A percentile compares a stretch with the other conserved stretches of the same genome.
Evolutionary conservation across 2,329 filamentous ascomycete species (phyloP).

Genomic region (Claviceps monticola): DNA sequence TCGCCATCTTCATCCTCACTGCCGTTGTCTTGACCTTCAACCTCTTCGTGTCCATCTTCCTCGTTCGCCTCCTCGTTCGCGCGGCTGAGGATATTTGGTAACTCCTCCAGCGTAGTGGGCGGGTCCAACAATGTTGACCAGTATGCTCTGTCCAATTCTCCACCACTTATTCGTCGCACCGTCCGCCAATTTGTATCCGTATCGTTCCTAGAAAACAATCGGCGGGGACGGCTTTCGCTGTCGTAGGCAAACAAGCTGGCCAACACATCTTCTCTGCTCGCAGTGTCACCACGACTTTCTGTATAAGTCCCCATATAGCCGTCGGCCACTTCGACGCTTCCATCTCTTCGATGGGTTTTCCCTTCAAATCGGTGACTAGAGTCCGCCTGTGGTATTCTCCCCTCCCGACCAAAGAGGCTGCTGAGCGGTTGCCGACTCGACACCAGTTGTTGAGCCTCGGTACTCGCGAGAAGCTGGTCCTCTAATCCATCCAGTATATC

Average conservation of each 20-base stretch:
- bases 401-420: conserved; percentile 59
- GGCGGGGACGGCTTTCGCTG: conserved; percentile 15
- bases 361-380: conserved; percentile 44
- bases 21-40: conserved; percentile 10
- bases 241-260: conserved; percentile 34
- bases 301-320: conserved; percentile 42
- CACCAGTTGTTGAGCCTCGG: conserved; percentile 63
- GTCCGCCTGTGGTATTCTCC: conserved; percentile 50
- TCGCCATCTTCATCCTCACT: conserved; percentile 10
- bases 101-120: conserved; percentile 27
- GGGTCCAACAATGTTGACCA: conserved; percentile 31
- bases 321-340: conserved; percentile 50
- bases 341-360: conserved; percentile 48
- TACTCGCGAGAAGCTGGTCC: conserved; percentile 62
- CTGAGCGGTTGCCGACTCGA: conserved; percentile 64
- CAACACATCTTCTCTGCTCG: conserved; percentile 47
- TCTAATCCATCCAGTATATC: conserved; percentile 70
- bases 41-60: conserved; percentile 15
- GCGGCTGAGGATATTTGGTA: conserved; percentile 24
- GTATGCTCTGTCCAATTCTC: conserved; percentile 25
- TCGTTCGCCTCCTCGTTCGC: conserved; percentile 14
- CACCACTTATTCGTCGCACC: conserved; percentile 16
- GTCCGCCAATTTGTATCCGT: conserved; percentile 23
- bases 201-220: conserved; percentile 17
- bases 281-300: conserved; percentile 45